Conservation (phyloP, 2,329 filamentous ascomycete species). For the Epichloe sibirici region DNA sequence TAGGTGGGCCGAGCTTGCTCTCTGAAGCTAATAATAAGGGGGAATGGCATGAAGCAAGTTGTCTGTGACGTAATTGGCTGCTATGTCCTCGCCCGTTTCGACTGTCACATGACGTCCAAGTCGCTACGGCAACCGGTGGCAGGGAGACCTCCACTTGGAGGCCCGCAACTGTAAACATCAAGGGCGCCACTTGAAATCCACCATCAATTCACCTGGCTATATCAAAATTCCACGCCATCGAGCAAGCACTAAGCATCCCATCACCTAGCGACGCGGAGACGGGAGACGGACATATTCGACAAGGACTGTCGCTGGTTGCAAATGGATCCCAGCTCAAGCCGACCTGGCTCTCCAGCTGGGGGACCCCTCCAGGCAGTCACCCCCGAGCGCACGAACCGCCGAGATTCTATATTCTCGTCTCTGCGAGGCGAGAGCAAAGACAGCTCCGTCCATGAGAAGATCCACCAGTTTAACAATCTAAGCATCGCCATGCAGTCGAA, state of each 20-base stretch:
- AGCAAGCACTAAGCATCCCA: neutral
- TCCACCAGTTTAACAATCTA: conserved; percentile 61
- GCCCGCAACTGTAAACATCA: conserved; percentile 8
- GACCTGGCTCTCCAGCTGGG: conserved; percentile 37
- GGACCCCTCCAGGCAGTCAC: conserved; percentile 49
- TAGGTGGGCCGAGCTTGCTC: neutral
- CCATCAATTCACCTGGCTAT: neutral
- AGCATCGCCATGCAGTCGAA: conserved; percentile 48
- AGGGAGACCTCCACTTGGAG: neutral
- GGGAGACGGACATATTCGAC: neutral
- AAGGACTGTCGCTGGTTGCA: neutral
- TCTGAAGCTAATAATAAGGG: neutral
- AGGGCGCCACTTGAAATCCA: conserved; percentile 2
- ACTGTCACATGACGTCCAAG: conserved; percentile 11
- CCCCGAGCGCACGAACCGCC: conserved; percentile 49
- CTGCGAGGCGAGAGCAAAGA: conserved; percentile 33
- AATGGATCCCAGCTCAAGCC: conserved; percentile 35
- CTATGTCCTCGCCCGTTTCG: no score
- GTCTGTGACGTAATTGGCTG: neutral
- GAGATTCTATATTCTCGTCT: conserved; percentile 25
- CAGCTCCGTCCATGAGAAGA: conserved; percentile 53
- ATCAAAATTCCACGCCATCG: neutral
- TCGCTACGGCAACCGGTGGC: conserved; percentile 7
- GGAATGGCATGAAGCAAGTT: neutral
- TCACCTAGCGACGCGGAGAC: neutral